Percentiles rank a stretch among this genome's conserved stretches.
phyloP scores from a whole-genome alignment of 305 asterid species.

The Lippia alba region DNA sequence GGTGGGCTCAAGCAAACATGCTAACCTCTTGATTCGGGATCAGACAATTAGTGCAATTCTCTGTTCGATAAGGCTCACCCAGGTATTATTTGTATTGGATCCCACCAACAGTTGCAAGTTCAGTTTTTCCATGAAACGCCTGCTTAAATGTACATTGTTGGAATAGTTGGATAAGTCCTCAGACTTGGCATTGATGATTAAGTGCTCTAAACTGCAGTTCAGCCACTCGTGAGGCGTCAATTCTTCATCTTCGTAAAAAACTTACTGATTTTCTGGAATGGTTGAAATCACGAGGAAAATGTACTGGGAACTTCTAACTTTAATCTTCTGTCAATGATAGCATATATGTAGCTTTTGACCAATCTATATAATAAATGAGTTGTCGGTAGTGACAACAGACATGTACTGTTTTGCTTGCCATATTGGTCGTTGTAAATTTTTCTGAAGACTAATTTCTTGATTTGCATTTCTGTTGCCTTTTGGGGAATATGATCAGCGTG shows the following conservation, averaged over 20 bases:
- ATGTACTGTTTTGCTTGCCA: slow-evolving; percentile 8
- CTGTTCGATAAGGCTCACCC: slow-evolving; percentile 65
- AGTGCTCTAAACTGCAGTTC: slow-evolving; percentile 1
- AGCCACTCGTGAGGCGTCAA: slow-evolving; percentile 5
- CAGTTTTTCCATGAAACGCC: slow-evolving; percentile 8
- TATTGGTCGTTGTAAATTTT: slow-evolving; percentile 8
- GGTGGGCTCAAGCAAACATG: slow-evolving; percentile 74
- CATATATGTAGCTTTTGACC: slow-evolving; percentile 18
- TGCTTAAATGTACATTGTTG: slow-evolving; percentile 28
- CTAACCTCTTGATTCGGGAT: slow-evolving; percentile 71
- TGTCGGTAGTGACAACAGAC: neutral
- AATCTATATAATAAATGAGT: slow-evolving; percentile 17
- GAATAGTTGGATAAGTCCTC: slow-evolving; percentile 22
- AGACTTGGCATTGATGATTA: slow-evolving; percentile 15
- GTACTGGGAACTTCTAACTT: slow-evolving; percentile 19
- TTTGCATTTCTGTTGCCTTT: slow-evolving; percentile 33
- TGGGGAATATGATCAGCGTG: slow-evolving; percentile 60
- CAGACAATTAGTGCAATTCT: slow-evolving; percentile 54
- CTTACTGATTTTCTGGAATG: slow-evolving; percentile 12
- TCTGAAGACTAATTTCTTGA: slow-evolving; percentile 33
- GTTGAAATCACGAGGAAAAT: slow-evolving; percentile 17
- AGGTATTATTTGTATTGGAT: slow-evolving; percentile 49
- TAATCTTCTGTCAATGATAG: slow-evolving; percentile 1
- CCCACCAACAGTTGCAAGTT: slow-evolving; percentile 15
- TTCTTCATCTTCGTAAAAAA: neutral